A percentile compares a stretch with the other conserved stretches of the same genome.
Conservation (phyloP, 805 yeast genomes). For the Wickerhamiella domercqiae region DNA sequence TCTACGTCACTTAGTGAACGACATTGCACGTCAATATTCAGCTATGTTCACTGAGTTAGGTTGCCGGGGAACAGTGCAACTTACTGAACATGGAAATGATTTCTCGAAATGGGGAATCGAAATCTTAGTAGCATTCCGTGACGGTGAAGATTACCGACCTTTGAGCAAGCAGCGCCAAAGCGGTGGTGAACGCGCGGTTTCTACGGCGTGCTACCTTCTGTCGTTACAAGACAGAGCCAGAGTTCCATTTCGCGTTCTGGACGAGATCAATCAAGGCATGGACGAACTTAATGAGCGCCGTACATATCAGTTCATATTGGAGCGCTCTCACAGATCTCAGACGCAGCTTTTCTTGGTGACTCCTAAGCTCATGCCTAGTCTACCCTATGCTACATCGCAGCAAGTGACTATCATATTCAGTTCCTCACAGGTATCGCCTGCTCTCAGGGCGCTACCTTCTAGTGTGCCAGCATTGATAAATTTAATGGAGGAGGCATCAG, state of each 20-base stretch:
- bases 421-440: conserved; percentile 14
- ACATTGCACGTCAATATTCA: conserved; percentile 51
- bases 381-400: conserved; percentile 68
- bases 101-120: conserved; percentile 70
- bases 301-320: conserved; percentile 74
- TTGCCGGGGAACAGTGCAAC: conserved; percentile 65
- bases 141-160: conserved; percentile 49
- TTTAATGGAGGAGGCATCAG: too few relatives aligned
- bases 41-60: conserved; percentile 59
- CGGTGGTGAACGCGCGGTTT: conserved; percentile 95
- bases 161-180: conserved; percentile 83
- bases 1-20: conserved; percentile 35
- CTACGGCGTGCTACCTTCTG: conserved; percentile 80
- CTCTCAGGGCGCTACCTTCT: too few relatives aligned
- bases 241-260: conserved; percentile 90
- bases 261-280: conserved; percentile 98
- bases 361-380: conserved; percentile 69
- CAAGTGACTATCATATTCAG: conserved; percentile 73
- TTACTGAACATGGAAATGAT: conserved; percentile 34
- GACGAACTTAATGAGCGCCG: conserved; percentile 81
- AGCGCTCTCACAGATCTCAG: conserved; percentile 48
- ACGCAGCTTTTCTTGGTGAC: conserved; percentile 79
- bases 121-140: conserved; percentile 75
- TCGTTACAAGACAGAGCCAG: conserved; percentile 76
- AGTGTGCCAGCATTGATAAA: too few relatives aligned